Evolutionary conservation across 176 grass and related monocot genomes (phyloP), one percentile per base, ranked within the genome.

Genomic region (Rhynchospora breviuscula): DNA sequence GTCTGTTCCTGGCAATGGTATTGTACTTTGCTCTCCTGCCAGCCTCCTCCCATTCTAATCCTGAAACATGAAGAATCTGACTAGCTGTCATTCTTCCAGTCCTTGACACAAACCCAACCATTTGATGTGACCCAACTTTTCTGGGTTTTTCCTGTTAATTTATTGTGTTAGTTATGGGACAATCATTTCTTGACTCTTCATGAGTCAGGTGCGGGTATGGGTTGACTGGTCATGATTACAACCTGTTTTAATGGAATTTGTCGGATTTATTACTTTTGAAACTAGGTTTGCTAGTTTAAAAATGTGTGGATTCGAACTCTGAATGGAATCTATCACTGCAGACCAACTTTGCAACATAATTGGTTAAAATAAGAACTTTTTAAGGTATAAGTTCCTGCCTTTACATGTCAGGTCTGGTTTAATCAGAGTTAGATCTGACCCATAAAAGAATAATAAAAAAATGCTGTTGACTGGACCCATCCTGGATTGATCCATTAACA

Each of bases 1-100:
- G 35, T 87, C 3, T 85, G 88, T 11, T 95, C 93, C 78, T 94
- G 90, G 90, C 88, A 86, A 77, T 94, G 86, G 93, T 94, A 90
- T 5, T 12, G 10, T 18, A 4, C 67, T 21, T n/a, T 71, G 59
- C 35, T 21, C 17, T 47, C 67, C 26, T 35, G 0, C 5, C 26
- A n/a, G n/a, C n/a, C 18, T 31, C 3, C 13, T 8, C 12, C 17
- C 33, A n/a, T 70, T 46, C 40, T 8, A 70, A 70, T 35, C 15
- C 40, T 70, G 40, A 19, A 29, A 66, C 25, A 66, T 23, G 26
- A 66, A 45, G 10, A 69, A 69, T 18, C 65, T 44, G 33, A 69
- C 66, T 69, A 14, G 11, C 29, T 10, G 35, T 40, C 35, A 40
- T 40, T 40, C 35, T 40, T 35, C 1, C 1, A 31, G 13, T 66